Percentiles rank a stretch among this genome's conserved stretches.
phyloP scores from a whole-genome alignment of 495 filamentous ascomycete species.

The Bacidia gigantensis region DNA sequence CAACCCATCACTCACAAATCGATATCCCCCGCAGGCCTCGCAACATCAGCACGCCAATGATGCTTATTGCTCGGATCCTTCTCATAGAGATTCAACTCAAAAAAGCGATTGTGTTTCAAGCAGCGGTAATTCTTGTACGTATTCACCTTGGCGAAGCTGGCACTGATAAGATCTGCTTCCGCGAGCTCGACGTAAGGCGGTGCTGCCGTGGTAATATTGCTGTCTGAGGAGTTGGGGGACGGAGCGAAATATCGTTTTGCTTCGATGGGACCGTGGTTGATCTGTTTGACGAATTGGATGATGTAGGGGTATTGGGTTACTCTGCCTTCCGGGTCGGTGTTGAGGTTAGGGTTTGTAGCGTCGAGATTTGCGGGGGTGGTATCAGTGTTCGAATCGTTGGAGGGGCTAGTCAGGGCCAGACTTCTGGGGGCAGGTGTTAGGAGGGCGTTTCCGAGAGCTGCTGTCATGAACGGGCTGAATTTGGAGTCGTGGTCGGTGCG shows the following conservation, averaged over 20 bases:
- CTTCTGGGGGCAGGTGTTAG: too few species aligned
- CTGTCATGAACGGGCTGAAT: too few species aligned
- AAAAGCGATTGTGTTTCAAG: background rate
- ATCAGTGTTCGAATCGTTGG: too few species aligned
- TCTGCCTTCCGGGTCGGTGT: background rate
- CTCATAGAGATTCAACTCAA: background rate
- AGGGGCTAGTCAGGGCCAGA: too few species aligned
- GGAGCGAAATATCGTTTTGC: background rate
- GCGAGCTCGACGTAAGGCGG: background rate
- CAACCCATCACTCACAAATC: background rate
- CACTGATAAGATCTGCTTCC: background rate
- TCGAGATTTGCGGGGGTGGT: too few species aligned
- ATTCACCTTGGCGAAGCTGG: background rate
- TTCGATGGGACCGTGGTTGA: background rate
- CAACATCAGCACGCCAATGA: background rate
- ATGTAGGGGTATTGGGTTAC: background rate
- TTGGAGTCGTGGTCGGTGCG: too few species aligned
- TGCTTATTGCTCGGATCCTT: conserved; percentile 1
- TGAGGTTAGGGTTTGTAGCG: too few species aligned
- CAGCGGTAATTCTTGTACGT: background rate
- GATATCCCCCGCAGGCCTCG: background rate
- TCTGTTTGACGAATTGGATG: background rate
- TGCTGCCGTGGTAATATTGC: too few species aligned
- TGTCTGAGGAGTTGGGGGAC: too few species aligned
- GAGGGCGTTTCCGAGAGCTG: too few species aligned